Evolutionary conservation across 2,329 filamentous ascomycete genomes (phyloP).

Genomic region (Lecanicillium sp.): DNA sequence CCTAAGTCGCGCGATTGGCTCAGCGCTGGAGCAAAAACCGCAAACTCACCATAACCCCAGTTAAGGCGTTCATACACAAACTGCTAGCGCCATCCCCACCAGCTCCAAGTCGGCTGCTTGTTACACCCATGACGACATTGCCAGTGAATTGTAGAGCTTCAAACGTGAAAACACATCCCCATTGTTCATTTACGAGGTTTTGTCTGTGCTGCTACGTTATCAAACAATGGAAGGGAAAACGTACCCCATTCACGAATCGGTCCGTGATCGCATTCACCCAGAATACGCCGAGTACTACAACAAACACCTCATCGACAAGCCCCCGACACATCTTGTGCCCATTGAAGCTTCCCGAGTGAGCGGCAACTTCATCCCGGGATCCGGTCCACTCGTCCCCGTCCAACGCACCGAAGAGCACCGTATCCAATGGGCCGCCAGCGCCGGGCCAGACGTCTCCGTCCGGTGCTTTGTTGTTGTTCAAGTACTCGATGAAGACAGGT

Average conservation of each 20-base stretch:
- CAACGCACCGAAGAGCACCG: background rate
- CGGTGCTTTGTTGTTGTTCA: slow-evolving; percentile 25
- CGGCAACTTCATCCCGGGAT: background rate
- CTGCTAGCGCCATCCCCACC: background rate
- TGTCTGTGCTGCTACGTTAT: too few species aligned
- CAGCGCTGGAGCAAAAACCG: too few species aligned
- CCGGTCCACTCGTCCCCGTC: background rate
- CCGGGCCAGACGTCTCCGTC: slow-evolving; percentile 30
- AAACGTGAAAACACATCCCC: too few species aligned
- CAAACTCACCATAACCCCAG: background rate
- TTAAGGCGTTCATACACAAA: background rate
- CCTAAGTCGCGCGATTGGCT: too few species aligned
- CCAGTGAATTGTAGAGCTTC: too few species aligned
- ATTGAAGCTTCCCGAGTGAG: background rate
- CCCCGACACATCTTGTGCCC: background rate
- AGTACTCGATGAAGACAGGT: background rate
- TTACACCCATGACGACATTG: too few species aligned
- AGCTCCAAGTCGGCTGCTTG: too few species aligned
- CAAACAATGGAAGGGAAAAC: slow-evolving; percentile 21
- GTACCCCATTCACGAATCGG: slow-evolving; percentile 11
- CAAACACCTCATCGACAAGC: background rate
- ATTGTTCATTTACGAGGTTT: too few species aligned
- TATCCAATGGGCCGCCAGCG: slow-evolving; percentile 6
- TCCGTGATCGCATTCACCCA: slow-evolving; percentile 3
- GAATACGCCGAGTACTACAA: slow-evolving; percentile 4